Percentiles rank a stretch among this genome's conserved stretches.
Conservation (phyloP, 805 yeast species). For the Torulaspora maleeae region DNA sequence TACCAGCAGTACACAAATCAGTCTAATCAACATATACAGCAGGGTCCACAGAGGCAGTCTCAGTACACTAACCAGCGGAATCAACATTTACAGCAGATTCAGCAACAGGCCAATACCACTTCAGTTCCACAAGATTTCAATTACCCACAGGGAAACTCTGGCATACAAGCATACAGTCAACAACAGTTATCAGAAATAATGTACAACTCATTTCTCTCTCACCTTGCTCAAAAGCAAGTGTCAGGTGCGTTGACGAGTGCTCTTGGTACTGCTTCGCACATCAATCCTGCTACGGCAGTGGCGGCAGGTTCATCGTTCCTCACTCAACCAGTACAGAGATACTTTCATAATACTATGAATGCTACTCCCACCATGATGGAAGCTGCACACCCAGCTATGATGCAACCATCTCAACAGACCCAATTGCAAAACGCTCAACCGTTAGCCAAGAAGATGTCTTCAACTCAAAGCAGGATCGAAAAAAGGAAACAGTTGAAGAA, state of each 20-base stretch:
- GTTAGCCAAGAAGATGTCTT: constrained; percentile 32
- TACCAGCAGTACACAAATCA: constrained; percentile 7
- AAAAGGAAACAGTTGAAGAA: constrained; percentile 35
- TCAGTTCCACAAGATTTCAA: constrained; percentile 21
- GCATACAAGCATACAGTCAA: constrained; percentile 21
- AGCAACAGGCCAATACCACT: constrained; percentile 11
- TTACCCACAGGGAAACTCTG: constrained; percentile 16
- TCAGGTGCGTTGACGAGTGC: constrained; percentile 17
- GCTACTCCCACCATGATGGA: constrained; percentile 25
- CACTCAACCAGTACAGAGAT: constrained; percentile 29
- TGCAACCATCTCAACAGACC: constrained; percentile 21
- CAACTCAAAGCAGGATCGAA: constrained; percentile 36
- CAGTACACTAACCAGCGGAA: constrained; percentile 9
- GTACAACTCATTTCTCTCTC: constrained; percentile 34
- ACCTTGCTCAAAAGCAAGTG: constrained; percentile 32
- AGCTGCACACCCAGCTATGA: constrained; percentile 22
- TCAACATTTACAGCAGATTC: constrained; percentile 1
- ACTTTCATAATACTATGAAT: constrained; percentile 24
- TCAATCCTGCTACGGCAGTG: constrained; percentile 23
- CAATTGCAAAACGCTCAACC: constrained; percentile 18
- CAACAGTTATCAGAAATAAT: constrained; percentile 34
- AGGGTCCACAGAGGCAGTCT: constrained; percentile 7
- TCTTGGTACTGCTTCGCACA: constrained; percentile 19
- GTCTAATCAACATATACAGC: constrained; percentile 1
- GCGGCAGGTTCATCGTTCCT: constrained; percentile 20